Conservation (phyloP, 805 yeast genomes). For the Teunomyces aglyptinius region DNA sequence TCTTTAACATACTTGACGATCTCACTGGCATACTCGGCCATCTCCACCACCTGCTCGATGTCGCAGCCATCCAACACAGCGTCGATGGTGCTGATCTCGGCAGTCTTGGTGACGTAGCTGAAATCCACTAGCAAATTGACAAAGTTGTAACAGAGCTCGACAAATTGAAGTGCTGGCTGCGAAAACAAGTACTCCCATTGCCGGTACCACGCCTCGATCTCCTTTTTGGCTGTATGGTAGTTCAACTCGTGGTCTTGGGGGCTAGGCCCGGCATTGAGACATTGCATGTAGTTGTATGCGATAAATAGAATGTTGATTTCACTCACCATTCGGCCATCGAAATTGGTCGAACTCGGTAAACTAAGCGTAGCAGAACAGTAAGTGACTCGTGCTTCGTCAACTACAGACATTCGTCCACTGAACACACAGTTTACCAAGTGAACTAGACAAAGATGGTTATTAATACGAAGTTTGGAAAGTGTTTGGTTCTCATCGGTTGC, state of each 20-base stretch:
- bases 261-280: constrained; percentile 7
- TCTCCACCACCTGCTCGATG: constrained; percentile 27
- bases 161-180: constrained; percentile 72
- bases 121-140: constrained; percentile 51
- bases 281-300: constrained; percentile 48
- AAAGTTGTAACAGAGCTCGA: constrained; percentile 67
- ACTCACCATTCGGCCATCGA: constrained; percentile 80
- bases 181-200: constrained; percentile 69
- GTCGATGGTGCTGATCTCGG: constrained; percentile 14
- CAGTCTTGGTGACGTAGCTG: constrained; percentile 26
- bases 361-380: constrained; percentile 58
- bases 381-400: constrained; percentile 59
- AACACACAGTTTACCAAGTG: constrained; percentile 66
- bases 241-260: not conserved
- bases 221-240: constrained; percentile 41
- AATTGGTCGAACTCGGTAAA: constrained; percentile 62
- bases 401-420: constrained; percentile 61
- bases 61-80: constrained; percentile 24
- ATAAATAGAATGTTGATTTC: constrained; percentile 63
- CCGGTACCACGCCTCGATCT: constrained; percentile 58
- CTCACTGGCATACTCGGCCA: constrained; percentile 41
- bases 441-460: constrained; percentile 68
- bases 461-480: constrained; percentile 58
- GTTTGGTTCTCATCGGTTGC: constrained; percentile 47
- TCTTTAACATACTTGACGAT: constrained; percentile 41